Evolutionary conservation across 257 asterid species (phyloP), one percentile per base, ranked within the genome.

Genomic region (Ilex asprella): DNA sequence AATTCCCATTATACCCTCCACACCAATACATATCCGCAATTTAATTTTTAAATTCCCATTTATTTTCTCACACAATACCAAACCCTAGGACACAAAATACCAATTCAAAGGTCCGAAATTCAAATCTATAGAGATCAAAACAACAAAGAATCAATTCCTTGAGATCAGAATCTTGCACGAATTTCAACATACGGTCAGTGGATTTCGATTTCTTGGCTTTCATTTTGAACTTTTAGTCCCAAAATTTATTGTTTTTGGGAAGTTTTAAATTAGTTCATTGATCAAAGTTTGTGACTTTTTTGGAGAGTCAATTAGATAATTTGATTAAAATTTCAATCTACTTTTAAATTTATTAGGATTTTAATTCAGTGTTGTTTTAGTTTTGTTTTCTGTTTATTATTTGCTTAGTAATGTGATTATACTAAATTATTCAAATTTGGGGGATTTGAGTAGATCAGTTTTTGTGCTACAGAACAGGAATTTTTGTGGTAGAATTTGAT

Each of bases 71-170:
- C 80, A 71, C 62, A 35, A 30, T 43, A 63, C 78, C n/a, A 84
- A 86, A 79, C 85, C 91, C 89, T 80, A 84, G 76, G 63, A 64
- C 71, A 65, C 27, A 63, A 78, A 71, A 55, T 57, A 70, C 69
- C 66, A 79, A 67, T 75, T 30, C 5, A 31, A 58, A 43, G 58
- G n/a, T 68, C 50, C 71, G 78, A 53, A 68, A 31, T 54, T 39
- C 39, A 69, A 55, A 59, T 64, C 62, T 60, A 60, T 59, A 65
- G 58, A 39, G 73, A 77, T 78, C 79, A 65, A 68, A 67, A 29
- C 51, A 56, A 67, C 67, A 74, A 52, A 52, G n/a, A n/a, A n/a
- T n/a, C n/a, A n/a, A n/a, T n/a, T n/a, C n/a, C n/a, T n/a, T n/a
- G n/a, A n/a, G n/a, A n/a, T n/a, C n/a, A n/a, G n/a, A n/a, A 51